Base-by-base conservation (phyloP, 2,329 filamentous ascomycete species). In the Zelopaecilomyces penicillatus region DNA sequence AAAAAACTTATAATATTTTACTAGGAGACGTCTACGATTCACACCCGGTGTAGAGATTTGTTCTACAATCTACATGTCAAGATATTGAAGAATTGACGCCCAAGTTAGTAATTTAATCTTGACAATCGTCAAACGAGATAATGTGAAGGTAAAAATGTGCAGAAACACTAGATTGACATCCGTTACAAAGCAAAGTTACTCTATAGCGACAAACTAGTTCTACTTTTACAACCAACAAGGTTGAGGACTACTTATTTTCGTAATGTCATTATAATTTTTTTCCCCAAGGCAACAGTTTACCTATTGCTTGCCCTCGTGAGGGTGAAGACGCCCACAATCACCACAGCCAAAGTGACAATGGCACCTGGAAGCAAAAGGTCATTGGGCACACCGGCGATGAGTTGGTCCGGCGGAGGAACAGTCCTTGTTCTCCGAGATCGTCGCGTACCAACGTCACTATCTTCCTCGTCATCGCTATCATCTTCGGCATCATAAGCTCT, bases 251-350 rank as follows among this genome's bases (percentile, higher is more conserved):
- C 39, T 54, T 32, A 41, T 39, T 44, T 61, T 67, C 60, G 52
- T 65, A 48, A 65, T 55, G 52, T 66, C 62, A 57, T 66, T 54
- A 65, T 49, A 47, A 48, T 49, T 43, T 50, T 19, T 19, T 47
- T 44, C 30, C 41, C 45, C 30, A 45, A 49, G 45, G 48, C 32
- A 41, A 44, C 42, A 32, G 50, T 54, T 60, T 68, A 78, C 59
- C 75, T 66, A 64, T 71, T 76, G 32, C 73, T 71, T 50, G 82
- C 69, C 52, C 89, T 81, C 49, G 87, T 82, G 57, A 98, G 80
- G 36, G 89, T 82, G 68, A 98, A 98, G 8, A 97, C 91, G 52
- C 87, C 87, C 35, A 94, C 75, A 65, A 98, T 95, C 33, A 95
- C 90, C 37, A 94, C 87, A 7, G 91, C 93, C 59, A 98, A 69